A percentile compares a stretch with the other conserved stretches of the same genome.
Evolutionary conservation across 192 early-diverging fungal genomes (phyloP).

Genomic region (Radiomyces spectabilis): DNA sequence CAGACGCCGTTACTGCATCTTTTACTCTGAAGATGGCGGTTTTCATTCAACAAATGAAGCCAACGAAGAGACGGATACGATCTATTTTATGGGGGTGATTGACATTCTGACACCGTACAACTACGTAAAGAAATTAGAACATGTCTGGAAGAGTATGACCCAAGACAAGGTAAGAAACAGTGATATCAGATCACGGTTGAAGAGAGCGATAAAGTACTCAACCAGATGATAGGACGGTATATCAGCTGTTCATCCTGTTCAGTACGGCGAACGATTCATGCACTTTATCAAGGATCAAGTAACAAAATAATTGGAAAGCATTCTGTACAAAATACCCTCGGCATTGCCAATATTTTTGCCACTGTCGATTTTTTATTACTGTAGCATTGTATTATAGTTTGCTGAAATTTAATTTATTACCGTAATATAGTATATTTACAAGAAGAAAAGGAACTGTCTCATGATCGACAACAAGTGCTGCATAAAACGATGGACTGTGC

Average conservation of each 20-base stretch:
- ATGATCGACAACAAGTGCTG: too few species aligned
- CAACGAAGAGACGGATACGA: constrained; percentile 43
- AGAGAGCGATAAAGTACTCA: neutral
- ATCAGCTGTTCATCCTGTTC: constrained; percentile 69
- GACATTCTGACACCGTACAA: constrained; percentile 93
- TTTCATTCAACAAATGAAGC: constrained; percentile 67
- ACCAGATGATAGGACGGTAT: constrained; percentile 42
- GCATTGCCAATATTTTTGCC: too few species aligned
- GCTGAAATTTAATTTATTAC: too few species aligned
- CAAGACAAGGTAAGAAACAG: constrained; percentile 45
- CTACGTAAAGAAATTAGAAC: constrained; percentile 74
- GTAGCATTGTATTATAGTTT: too few species aligned
- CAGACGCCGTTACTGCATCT: constrained; percentile 69
- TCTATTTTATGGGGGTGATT: constrained; percentile 89
- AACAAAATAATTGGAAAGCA: too few species aligned
- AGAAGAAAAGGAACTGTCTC: too few species aligned
- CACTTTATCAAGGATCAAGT: constrained; percentile 66
- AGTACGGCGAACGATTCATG: constrained; percentile 84
- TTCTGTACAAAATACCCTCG: too few species aligned
- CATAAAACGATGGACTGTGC: too few species aligned
- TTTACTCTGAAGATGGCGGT: constrained; percentile 90
- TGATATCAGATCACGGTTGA: neutral
- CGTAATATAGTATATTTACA: too few species aligned
- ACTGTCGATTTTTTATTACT: too few species aligned
- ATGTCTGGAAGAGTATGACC: constrained; percentile 72